phyloP scores from a whole-genome alignment of 352 stramenopile species.

The Phytophthora pseudosyringae region DNA sequence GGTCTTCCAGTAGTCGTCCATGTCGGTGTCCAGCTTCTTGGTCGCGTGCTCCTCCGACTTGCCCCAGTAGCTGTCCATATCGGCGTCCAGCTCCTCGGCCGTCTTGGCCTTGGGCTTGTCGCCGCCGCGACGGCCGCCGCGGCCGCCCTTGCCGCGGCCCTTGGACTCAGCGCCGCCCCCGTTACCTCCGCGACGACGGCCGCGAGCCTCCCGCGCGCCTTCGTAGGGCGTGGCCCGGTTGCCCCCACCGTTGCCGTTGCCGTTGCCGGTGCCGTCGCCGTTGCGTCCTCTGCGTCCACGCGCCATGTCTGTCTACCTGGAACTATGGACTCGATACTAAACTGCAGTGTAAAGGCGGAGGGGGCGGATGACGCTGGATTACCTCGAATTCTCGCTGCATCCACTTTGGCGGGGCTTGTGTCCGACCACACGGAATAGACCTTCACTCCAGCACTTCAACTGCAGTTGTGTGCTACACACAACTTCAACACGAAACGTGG shows the following conservation, averaged over 20 bases:
- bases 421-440: conserved; percentile 1
- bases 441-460: conserved; percentile 13
- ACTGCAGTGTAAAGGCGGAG: conserved; percentile 11
- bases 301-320: conserved; percentile 34
- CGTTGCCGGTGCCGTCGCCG: conserved; percentile 8
- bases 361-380: conserved; percentile 10
- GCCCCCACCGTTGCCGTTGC: not conserved
- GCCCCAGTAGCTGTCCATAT: conserved; percentile 90
- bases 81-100: conserved; percentile 79
- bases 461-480: not conserved
- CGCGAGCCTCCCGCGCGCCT: conserved; percentile 34
- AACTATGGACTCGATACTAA: conserved; percentile 18
- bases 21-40: conserved; percentile 86
- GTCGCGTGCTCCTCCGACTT: conserved; percentile 85
- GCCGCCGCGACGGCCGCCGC: conserved; percentile 25
- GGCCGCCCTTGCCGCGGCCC: conserved; percentile 31
- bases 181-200: conserved; percentile 32
- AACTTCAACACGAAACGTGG: conserved; percentile 1
- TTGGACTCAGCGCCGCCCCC: conserved; percentile 23
- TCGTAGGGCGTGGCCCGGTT: conserved; percentile 56
- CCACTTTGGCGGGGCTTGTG: conserved; percentile 1
- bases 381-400: conserved; percentile 15
- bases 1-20: conserved; percentile 91
- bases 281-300: conserved; percentile 46
- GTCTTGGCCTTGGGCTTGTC: conserved; percentile 79